Percentiles rank a stretch among this genome's conserved stretches.
Evolutionary conservation across 768 basidiomycete species (phyloP).

Genomic region (Fistulinella prunicolor): DNA sequence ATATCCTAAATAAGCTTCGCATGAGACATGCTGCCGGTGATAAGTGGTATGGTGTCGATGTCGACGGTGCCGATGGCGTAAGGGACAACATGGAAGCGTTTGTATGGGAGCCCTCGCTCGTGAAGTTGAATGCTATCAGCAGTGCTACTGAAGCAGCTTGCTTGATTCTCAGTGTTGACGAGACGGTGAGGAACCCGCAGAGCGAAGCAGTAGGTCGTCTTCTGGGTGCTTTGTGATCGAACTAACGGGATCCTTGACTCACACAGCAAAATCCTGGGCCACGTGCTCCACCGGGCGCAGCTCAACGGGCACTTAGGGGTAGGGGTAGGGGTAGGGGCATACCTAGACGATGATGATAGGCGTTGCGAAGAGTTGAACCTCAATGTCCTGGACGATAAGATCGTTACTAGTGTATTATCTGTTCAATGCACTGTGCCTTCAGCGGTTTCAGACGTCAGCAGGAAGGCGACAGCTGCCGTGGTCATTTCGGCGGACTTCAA

Average conservation of each 20-base stretch:
- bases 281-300: slow-evolving; percentile 86
- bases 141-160: slow-evolving; percentile 97
- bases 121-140: slow-evolving; percentile 93
- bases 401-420: slow-evolving; percentile 16
- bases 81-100: slow-evolving; percentile 97
- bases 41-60: slow-evolving; percentile 91
- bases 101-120: slow-evolving; percentile 96
- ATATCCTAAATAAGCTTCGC: slow-evolving; percentile 93
- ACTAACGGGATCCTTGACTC: slow-evolving; percentile 18
- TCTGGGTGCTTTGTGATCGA: slow-evolving; percentile 1
- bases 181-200: slow-evolving; percentile 95
- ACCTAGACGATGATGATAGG: slow-evolving; percentile 53
- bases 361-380: slow-evolving; percentile 14
- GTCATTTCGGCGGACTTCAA: too few species aligned
- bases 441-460: too few species aligned
- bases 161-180: slow-evolving; percentile 92
- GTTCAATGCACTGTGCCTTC: slow-evolving; percentile 16
- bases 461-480: too few species aligned
- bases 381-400: slow-evolving; percentile 6
- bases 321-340: slow-evolving; percentile 85
- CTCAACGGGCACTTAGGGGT: slow-evolving; percentile 80
- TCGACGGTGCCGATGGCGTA: slow-evolving; percentile 84
- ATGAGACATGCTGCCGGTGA: slow-evolving; percentile 93
- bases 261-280: slow-evolving; percentile 80
- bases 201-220: slow-evolving; percentile 73